Conservation (phyloP, 306 rosid genomes). For the Hylodesmum podocarpum region DNA sequence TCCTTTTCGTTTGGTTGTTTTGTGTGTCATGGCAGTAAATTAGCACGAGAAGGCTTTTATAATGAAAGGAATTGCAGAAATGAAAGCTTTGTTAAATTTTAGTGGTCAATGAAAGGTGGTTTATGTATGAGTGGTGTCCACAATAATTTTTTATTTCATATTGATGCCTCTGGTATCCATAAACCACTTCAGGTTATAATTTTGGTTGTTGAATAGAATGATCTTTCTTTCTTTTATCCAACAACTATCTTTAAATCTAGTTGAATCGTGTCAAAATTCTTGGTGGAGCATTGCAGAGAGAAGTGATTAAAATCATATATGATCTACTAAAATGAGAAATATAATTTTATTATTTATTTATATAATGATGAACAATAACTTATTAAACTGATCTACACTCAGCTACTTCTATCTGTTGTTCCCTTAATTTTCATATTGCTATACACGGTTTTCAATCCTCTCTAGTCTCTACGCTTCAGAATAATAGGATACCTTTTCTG, state of each 20-base stretch:
- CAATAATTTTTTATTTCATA: not conserved
- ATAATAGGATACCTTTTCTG: constrained; percentile 84
- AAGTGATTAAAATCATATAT: constrained; percentile 8
- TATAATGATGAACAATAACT: constrained; percentile 5
- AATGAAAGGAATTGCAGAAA: not conserved
- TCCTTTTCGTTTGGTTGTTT: not conserved
- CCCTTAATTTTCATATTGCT: constrained; percentile 16
- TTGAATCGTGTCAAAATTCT: not conserved
- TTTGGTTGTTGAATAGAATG: not conserved
- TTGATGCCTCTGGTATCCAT: not conserved
- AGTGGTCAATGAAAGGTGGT: not conserved
- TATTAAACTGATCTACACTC: constrained; percentile 25
- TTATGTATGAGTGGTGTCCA: not conserved
- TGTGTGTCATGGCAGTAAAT: not conserved
- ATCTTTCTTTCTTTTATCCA: not conserved
- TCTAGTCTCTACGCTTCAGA: constrained; percentile 48
- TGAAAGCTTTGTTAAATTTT: not conserved
- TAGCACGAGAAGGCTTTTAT: not conserved
- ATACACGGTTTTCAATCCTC: constrained; percentile 21
- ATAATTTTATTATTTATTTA: constrained; percentile 15
- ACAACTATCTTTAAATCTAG: not conserved
- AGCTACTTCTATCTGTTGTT: constrained; percentile 1
- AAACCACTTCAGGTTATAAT: not conserved
- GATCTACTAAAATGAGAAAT: not conserved
- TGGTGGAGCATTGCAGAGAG: not conserved